phyloP scores from a whole-genome alignment of 257 asterid species.

The Cruciata laevipes region DNA sequence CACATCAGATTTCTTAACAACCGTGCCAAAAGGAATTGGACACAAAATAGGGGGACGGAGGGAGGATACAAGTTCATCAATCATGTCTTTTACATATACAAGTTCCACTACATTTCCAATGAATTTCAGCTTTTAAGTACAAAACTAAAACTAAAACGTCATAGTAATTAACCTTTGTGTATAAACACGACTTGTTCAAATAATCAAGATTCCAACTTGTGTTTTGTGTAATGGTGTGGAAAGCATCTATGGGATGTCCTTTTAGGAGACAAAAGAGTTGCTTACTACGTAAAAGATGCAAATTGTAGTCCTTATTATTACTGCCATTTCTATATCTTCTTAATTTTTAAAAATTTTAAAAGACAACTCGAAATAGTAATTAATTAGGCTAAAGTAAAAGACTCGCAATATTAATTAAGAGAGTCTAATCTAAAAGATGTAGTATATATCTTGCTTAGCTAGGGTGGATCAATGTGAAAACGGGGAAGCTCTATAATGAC shows the following conservation, averaged over 20 bases:
- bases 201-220: slow-evolving; percentile 13
- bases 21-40: no score
- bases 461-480: neutral
- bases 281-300: slow-evolving; percentile 14
- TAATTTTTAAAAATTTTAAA: neutral
- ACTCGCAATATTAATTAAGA: neutral
- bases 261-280: slow-evolving; percentile 9
- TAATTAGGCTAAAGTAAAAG: slow-evolving; percentile 6
- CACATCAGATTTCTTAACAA: no score
- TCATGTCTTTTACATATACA: no score
- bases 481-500: neutral
- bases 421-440: neutral
- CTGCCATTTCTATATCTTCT: neutral
- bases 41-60: no score
- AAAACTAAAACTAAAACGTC: no score
- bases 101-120: neutral
- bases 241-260: slow-evolving; percentile 1
- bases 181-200: neutral
- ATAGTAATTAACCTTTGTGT: neutral
- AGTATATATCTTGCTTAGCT: neutral
- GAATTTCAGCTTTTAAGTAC: neutral
- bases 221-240: neutral
- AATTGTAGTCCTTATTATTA: neutral
- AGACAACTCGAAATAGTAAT: neutral
- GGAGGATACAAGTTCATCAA: no score